Percentiles rank a stretch among this genome's conserved stretches.
Evolutionary conservation across 192 early-diverging fungal genomes (phyloP).

Genomic region (Backusella luteola): DNA sequence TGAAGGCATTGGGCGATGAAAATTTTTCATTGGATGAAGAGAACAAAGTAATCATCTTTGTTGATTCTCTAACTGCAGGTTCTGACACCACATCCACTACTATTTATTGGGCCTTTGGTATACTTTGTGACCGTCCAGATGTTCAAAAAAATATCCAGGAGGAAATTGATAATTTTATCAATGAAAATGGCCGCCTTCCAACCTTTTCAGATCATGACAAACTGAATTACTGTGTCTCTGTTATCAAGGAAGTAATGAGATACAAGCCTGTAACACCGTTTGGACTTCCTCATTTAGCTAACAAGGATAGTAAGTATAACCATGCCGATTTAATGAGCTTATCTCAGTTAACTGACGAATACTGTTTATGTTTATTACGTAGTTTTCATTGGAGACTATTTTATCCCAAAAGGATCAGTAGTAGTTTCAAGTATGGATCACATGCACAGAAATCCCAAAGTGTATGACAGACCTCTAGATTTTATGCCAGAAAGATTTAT

Average conservation of each 20-base stretch:
- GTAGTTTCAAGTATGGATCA: constrained; percentile 49
- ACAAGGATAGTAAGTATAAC: constrained; percentile 10
- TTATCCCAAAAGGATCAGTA: constrained; percentile 45
- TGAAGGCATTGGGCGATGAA: neutral
- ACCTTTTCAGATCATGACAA: neutral
- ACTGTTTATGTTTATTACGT: neutral
- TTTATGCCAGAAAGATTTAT: constrained; percentile 47
- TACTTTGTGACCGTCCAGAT: constrained; percentile 14
- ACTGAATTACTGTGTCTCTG: constrained; percentile 12
- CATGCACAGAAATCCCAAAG: constrained; percentile 36
- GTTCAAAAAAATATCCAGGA: constrained; percentile 6
- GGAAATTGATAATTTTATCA: constrained; percentile 15
- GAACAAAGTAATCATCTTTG: neutral
- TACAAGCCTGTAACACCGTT: constrained; percentile 10
- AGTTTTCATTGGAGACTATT: constrained; percentile 37
- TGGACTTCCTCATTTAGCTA: constrained; percentile 17
- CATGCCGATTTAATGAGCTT: neutral
- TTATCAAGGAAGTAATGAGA: constrained; percentile 17
- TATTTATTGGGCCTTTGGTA: constrained; percentile 1
- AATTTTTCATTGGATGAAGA: neutral
- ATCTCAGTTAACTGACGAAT: neutral
- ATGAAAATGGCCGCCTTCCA: neutral
- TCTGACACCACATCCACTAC: constrained; percentile 2
- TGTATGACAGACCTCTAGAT: constrained; percentile 43
- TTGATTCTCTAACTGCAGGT: neutral